Base-by-base conservation (phyloP, 768 basidiomycete genomes). In the Psilocybe cubensis region DNA sequence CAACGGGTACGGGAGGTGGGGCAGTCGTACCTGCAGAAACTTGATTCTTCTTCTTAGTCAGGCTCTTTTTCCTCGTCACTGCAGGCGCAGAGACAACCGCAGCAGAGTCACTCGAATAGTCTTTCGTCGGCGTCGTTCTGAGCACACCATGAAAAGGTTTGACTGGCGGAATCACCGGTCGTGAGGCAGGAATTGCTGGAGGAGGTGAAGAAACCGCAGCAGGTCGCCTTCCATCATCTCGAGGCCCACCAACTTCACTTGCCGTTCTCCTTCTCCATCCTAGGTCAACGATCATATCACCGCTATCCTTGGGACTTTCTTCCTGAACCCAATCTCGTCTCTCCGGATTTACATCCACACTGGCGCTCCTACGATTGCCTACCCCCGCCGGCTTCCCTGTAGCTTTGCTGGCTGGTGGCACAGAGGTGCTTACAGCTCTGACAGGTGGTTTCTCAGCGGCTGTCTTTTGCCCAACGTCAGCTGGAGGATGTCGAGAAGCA, bases 261-360 rank as follows among this genome's bases (percentile, higher is more conserved):
- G 61, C 59, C 14, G 52, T 57, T 35, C 63, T 58, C 59, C 58
- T 58, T 48, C 64, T 53, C 51, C 59, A 33, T 17, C 66, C 66
- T 7, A 66, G 56, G 49, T 68, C 64, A 7, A 68, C 61, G 24
- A 68, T 67, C 62, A 57, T 63, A 38, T 44, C 60, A 8, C 56
- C 57, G 11, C 43, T 54, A 41, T 42, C 28, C 35, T 45, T 31
- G 11, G 8, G 41, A 33, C 44, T 33, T 10, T 25, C 46, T 42
- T 41, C 45, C 17, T 44, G 14, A 17, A 49, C 45, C n/a, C 44
- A 40, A 28, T 58, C 60, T 53, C 63, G 48, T n/a, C 31, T 57
- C 24, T 38, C 43, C 4, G 38, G 41, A 11, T 41, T 40, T 21
- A 45, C 46, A 49, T 66, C 66, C n/a, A 59, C 59, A 12, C 66